These are phyloP conservation scores for Craterostigma plantagineum DNA, from an alignment of 257 asterid species.

Conservation along the genomic window DNA sequence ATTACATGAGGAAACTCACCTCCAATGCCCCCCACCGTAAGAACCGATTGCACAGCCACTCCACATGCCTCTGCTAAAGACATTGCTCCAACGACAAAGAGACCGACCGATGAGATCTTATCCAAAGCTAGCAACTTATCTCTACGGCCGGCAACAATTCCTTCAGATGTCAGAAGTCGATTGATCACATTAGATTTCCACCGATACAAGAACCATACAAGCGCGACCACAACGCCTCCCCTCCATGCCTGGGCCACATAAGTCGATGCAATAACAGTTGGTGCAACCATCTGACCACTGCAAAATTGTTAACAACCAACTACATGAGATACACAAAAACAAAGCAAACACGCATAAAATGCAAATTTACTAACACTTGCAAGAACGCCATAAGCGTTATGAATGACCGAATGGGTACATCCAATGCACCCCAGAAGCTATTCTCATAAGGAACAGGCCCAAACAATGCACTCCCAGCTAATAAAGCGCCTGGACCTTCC, in stretches of 20 bases:
- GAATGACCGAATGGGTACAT: slow-evolving; percentile 60
- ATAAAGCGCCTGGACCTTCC: slow-evolving; percentile 52
- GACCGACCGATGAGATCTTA: slow-evolving; percentile 62
- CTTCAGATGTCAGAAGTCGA: slow-evolving; percentile 40
- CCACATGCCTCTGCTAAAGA: slow-evolving; percentile 89
- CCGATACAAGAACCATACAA: slow-evolving; percentile 73
- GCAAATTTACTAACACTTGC: slow-evolving; percentile 34
- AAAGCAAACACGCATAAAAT: background rate
- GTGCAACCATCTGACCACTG: slow-evolving; percentile 79
- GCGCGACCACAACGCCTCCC: slow-evolving; percentile 50
- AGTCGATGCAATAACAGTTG: slow-evolving; percentile 37
- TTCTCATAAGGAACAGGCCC: slow-evolving; percentile 70
- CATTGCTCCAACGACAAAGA: slow-evolving; percentile 59
- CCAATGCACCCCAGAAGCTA: slow-evolving; percentile 90
- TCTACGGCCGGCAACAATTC: slow-evolving; percentile 28
- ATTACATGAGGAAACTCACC: slow-evolving; percentile 27
- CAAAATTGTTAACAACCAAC: slow-evolving; percentile 9
- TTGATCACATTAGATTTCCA: slow-evolving; percentile 72
- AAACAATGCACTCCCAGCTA: slow-evolving; percentile 41
- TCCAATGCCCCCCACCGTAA: slow-evolving; percentile 96
- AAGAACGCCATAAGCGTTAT: slow-evolving; percentile 61
- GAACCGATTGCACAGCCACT: slow-evolving; percentile 80
- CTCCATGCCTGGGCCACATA: slow-evolving; percentile 61
- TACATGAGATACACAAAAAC: background rate
- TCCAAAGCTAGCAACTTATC: slow-evolving; percentile 55